phyloP scores from a whole-genome alignment of 2,329 filamentous ascomycete species.

The Penicillium hesseltinei region DNA sequence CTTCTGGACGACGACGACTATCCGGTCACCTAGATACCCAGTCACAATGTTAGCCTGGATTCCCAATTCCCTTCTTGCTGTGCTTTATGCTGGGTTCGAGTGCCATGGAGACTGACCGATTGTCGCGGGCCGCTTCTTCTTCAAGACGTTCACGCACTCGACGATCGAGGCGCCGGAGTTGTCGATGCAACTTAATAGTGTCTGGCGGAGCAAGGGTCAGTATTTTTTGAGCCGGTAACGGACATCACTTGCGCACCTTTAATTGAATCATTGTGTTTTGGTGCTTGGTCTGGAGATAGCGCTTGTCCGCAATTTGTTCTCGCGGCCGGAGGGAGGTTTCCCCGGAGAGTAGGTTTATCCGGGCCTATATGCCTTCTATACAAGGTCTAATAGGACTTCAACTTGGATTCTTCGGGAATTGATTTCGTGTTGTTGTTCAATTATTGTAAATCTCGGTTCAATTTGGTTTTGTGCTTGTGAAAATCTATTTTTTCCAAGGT shows the following conservation, averaged over 20 bases:
- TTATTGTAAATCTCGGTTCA: no score
- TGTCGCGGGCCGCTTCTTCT: slow-evolving; percentile 79
- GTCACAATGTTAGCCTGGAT: background rate
- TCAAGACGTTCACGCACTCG: slow-evolving; percentile 90
- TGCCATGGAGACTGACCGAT: slow-evolving; percentile 64
- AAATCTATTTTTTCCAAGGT: background rate
- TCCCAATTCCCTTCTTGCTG: background rate
- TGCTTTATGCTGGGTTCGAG: background rate
- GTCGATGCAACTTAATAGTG: slow-evolving; percentile 99
- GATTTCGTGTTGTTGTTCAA: background rate
- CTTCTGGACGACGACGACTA: slow-evolving; percentile 97
- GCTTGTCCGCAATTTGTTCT: slow-evolving; percentile 24
- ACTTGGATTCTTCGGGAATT: background rate
- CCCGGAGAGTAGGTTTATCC: slow-evolving; percentile 20
- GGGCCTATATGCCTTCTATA: background rate
- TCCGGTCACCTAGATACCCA: slow-evolving; percentile 72
- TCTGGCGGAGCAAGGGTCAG: slow-evolving; percentile 51
- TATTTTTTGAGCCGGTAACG: background rate
- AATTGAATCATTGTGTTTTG: slow-evolving; percentile 78
- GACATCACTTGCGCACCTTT: slow-evolving; percentile 55
- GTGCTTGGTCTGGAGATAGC: slow-evolving; percentile 30
- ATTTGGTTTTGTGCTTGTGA: background rate
- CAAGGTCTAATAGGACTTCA: background rate
- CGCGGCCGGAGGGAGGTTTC: slow-evolving; percentile 21
- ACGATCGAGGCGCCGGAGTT: slow-evolving; percentile 97